A percentile compares a stretch with the other conserved stretches of the same genome.
These are phyloP conservation scores for Panus rudis DNA, from an alignment of 768 basidiomycete species.

Conservation along the genomic window DNA sequence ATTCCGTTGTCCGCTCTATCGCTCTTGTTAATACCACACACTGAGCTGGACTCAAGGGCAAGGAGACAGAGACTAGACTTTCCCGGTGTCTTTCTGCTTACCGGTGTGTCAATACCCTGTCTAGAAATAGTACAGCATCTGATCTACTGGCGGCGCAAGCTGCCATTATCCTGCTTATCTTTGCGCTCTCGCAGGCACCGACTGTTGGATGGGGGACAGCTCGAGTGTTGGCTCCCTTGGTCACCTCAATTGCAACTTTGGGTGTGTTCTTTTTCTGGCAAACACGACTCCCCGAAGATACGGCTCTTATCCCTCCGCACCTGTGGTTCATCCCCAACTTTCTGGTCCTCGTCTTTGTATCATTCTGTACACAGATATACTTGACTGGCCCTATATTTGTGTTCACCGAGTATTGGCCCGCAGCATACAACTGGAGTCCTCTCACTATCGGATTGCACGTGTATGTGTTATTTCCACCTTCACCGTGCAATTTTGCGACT, in stretches of 20 bases:
- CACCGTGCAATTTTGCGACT: background rate
- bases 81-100: slow-evolving; percentile 32
- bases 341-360: background rate
- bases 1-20: background rate
- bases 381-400: background rate
- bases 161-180: background rate
- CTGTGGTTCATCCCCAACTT: background rate
- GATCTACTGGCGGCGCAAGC: background rate
- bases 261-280: slow-evolving; percentile 48
- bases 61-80: slow-evolving; percentile 30
- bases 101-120: background rate
- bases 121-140: background rate
- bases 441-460: background rate
- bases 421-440: background rate
- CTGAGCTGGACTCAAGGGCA: slow-evolving; percentile 23
- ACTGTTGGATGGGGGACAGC: slow-evolving; percentile 42
- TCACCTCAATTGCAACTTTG: slow-evolving; percentile 35
- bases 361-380: background rate
- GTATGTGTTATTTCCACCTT: background rate
- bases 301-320: background rate
- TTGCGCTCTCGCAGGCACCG: slow-evolving; percentile 19
- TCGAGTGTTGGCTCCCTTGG: slow-evolving; percentile 37
- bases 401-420: background rate
- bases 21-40: background rate
- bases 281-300: slow-evolving; percentile 24